Base-by-base conservation (phyloP, 2,329 filamentous ascomycete genomes). In the Scorias spongiosa region DNA sequence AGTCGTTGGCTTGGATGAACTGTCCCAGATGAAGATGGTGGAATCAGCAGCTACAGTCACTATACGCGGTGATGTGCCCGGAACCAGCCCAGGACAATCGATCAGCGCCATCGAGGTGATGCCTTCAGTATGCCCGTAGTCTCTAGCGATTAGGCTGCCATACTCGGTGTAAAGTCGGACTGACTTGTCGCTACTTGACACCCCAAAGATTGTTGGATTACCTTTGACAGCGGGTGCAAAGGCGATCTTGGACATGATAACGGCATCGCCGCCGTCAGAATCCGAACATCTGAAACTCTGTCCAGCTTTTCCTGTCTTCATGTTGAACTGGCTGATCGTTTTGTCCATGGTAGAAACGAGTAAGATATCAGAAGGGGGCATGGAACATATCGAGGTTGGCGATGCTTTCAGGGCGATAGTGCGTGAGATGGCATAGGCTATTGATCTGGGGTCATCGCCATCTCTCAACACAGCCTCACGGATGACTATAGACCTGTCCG, bases 121-220 rank as follows among this genome's bases (percentile, higher is more conserved):
- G 8, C 88, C 83, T 58, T 95, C 88, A 0, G 88, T 94, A 54
- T 98, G 91, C 1, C 91, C 91, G 76, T 87, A 95, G 64, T 96
- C 91, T 36, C 86, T 78, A 42, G 87, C 83, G 26, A 96, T 66
- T 45, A 98, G 80, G 1, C 69, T 66, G 8, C 89, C 88, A 37
- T 76, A 79, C 48, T 81, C 79, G 52, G 94, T 84, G 55, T 98
- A 98, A 12, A 98, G 68, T 30, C 91, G 74, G 44, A 98, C 81
- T 1, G 91, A 96, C 60, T 96, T 98, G 62, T 98, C 91, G 1
- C 85, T 94, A 53, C 88, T 88, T 8, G 89, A 95, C 10, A 91
- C 74, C n/a, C 86, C 88, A 14, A 91, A 72, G 42, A 98, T 71
- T 42, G 93, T 74, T 26, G 79, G 75, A 67, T 77, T 59, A 9